A percentile compares a stretch with the other conserved stretches of the same genome.
phyloP scores from a whole-genome alignment of 2,329 filamentous ascomycete species.

The Rosellinia necatrix region DNA sequence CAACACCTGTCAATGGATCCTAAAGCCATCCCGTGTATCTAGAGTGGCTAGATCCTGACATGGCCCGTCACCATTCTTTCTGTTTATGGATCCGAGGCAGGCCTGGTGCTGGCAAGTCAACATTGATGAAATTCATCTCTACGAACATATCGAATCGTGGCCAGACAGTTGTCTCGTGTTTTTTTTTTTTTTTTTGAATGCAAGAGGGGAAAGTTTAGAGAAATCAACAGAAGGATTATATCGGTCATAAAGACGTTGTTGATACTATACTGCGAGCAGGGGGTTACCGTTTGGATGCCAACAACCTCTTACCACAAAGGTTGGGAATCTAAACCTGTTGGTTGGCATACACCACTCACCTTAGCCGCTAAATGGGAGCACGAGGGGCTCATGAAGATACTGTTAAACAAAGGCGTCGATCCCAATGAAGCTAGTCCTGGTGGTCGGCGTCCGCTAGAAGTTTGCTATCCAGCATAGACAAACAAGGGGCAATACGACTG shows the following conservation, averaged over 20 bases:
- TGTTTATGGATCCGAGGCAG: slow-evolving; percentile 51
- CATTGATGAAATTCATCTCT: slow-evolving; percentile 47
- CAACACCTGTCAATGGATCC: slow-evolving; percentile 35
- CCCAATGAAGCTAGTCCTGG: neutral
- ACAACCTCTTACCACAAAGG: neutral
- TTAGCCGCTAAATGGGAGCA: neutral
- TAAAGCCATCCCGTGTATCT: slow-evolving; percentile 34
- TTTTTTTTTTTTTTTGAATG: slow-evolving; percentile 56
- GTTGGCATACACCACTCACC: neutral
- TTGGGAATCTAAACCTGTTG: neutral
- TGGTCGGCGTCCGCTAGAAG: neutral
- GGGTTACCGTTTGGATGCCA: neutral
- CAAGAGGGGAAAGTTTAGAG: slow-evolving; percentile 49
- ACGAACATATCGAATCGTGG: slow-evolving; percentile 14
- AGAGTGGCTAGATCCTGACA: slow-evolving; percentile 40
- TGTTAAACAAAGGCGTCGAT: slow-evolving; percentile 21
- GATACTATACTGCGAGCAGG: neutral
- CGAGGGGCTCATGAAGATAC: neutral
- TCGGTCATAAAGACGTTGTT: slow-evolving; percentile 41
- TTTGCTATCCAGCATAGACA: fast-evolving
- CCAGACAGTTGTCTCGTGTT: no score
- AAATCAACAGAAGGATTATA: slow-evolving; percentile 54
- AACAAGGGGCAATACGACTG: neutral
- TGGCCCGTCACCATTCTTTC: slow-evolving; percentile 37
- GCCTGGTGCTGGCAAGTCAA: slow-evolving; percentile 49